Base-by-base conservation (phyloP, 192 early-diverging fungal species). In the Spinellus fusiger region DNA sequence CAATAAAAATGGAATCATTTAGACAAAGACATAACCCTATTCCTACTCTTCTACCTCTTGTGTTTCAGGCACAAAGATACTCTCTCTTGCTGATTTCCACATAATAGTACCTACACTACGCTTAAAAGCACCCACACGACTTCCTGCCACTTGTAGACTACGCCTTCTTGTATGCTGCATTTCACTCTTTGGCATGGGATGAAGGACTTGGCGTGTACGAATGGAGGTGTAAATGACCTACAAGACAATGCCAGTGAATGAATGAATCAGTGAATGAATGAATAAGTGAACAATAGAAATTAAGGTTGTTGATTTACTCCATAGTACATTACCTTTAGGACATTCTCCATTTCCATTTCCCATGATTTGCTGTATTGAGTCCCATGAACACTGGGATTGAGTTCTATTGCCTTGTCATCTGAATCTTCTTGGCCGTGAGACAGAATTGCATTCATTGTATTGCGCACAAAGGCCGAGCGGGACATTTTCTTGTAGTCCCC, bases 401-500 rank as follows among this genome's bases (percentile, higher is more conserved):
- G 16, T 54, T 10, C n/a, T n/a, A n/a, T n/a, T 10, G n/a, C n/a
- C n/a, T n/a, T n/a, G n/a, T 56, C 52, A 1, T 33, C 40, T n/a
- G 31, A 10, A 38, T 25, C 5, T 16, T 34, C 28, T 22, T 57
- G 9, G 33, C 44, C 64, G 37, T 80, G 78, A 9, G 76, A 60
- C 49, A 61, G 68, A 49, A 83, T 65, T 3, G 71, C 61, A 16
- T 66, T 54, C 57, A 89, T 84, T 0, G 89, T 91, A 56, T 89
- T 91, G 44, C 83, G 74, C 26, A 89, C 76, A 66, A 89, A 91
- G 27, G 80, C 80, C 20, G 83, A 84, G 33, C 80, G 73, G 9
- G 86, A 83, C 89, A 95, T 94, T 38, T 86, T 87, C 29, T 83
- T 83, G 35, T 65, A 80, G 4, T 71, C 69, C 4, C 76, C 79